Base-by-base conservation (phyloP, 768 basidiomycete genomes). In the Trametes coccinea region DNA sequence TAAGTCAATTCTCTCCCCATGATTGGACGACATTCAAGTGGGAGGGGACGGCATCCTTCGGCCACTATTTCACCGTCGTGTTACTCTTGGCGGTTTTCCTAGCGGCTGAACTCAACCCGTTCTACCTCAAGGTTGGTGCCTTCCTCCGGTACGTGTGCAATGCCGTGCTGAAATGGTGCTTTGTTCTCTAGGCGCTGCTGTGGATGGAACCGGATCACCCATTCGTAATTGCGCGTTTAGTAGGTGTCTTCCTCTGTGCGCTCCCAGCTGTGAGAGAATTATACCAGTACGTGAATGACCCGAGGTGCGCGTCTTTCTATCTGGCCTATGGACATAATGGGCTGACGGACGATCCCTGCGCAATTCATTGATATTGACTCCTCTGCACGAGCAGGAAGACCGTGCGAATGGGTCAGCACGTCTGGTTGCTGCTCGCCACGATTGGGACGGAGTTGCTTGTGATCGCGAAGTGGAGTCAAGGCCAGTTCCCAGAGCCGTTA, bases 191-290 rank as follows among this genome's bases (percentile, higher is more conserved):
- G 81, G 73, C 75, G 75, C 67, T 86, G 62, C 78, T 94, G 40
- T 93, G 92, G 92, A 89, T 94, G 87, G 91, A 93, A 70, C 93
- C 92, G 39, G 88, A 92, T 73, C 92, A 94, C 72, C 92, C 92
- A 10, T 85, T 94, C 64, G 80, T 94, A 52, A 89, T 93, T 60
- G 76, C 84, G 33, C 76, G 82, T 37, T 81, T 94, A 9, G 86
- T 84, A 14, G 84, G 84, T 61, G 85, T 94, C 62, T 94, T 94
- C 71, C 77, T 94, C 2, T 94, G 92, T 68, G 92, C 87, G n/a
- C 77, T 94, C 34, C 92, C 92, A 10, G 92, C 93, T 13, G 90
- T 88, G 60, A 79, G 92, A 67, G 92, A 94, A 76, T 75, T 93
- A 30, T 91, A 84, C 72, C 90, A 92, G 71, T 94, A 93, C 68